phyloP scores from a whole-genome alignment of 2,329 filamentous ascomycete genomes.

The Ophiostoma sp. region DNA sequence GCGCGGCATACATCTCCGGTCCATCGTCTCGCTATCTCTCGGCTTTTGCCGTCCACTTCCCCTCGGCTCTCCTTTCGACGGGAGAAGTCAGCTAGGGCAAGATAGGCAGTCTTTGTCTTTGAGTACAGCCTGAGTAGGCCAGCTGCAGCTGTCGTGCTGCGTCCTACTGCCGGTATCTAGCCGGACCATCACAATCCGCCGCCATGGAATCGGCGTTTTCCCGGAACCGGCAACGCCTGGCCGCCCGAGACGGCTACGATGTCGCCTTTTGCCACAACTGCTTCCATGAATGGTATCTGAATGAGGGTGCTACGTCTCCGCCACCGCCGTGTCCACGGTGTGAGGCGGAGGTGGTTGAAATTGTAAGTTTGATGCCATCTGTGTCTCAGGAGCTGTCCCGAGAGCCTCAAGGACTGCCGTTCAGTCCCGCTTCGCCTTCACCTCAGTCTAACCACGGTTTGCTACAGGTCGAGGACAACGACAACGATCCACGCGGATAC shows the following conservation, averaged over 20 bases:
- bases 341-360: conserved; percentile 75
- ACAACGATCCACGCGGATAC: conserved; percentile 62
- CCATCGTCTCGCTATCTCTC: conserved; percentile 7
- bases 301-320: conserved; percentile 63
- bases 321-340: conserved; percentile 83
- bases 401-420: background rate
- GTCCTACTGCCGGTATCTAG: conserved; percentile 29
- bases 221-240: conserved; percentile 43
- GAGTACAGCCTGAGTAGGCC: background rate
- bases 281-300: conserved; percentile 74
- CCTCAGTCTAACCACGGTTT: conserved; percentile 33
- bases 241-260: conserved; percentile 58
- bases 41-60: conserved; percentile 9
- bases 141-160: background rate
- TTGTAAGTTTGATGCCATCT: conserved; percentile 69
- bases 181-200: background rate
- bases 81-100: conserved; percentile 6
- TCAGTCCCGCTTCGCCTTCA: conserved; percentile 43
- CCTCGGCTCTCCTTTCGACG: background rate
- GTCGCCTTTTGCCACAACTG: conserved; percentile 87
- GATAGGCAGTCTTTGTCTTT: no score
- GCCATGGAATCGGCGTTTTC: conserved; percentile 34
- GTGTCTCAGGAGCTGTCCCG: background rate
- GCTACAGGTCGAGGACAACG: conserved; percentile 29
- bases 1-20: background rate